These are phyloP conservation scores for Neurospora tetrasperma DNA, from an alignment of 495 filamentous ascomycete species.

Conservation along the genomic window DNA sequence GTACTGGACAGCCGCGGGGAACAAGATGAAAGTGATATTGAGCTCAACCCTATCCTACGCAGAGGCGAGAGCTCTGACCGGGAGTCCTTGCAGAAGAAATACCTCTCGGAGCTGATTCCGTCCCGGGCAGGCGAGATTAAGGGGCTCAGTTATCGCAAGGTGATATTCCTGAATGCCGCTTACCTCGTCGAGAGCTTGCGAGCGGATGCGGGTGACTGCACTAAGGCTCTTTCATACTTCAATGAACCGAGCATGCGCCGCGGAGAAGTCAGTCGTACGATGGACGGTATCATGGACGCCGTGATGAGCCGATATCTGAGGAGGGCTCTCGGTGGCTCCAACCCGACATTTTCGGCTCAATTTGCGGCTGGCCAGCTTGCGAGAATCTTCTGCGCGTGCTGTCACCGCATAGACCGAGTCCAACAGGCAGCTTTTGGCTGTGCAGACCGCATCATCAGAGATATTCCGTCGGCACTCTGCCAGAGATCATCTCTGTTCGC, in stretches of 20 bases:
- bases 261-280: slow-evolving; percentile 70
- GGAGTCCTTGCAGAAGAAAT: slow-evolving; percentile 67
- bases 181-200: slow-evolving; percentile 77
- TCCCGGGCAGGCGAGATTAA: slow-evolving; percentile 65
- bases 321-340: slow-evolving; percentile 56
- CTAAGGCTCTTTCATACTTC: slow-evolving; percentile 80
- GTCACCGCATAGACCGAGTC: slow-evolving; percentile 81
- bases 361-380: slow-evolving; percentile 83
- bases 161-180: slow-evolving; percentile 83
- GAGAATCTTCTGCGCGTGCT: slow-evolving; percentile 73
- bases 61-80: slow-evolving; percentile 70
- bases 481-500: slow-evolving; percentile 84
- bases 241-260: slow-evolving; percentile 75
- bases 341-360: slow-evolving; percentile 68
- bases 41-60: slow-evolving; percentile 83
- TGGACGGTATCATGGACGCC: slow-evolving; percentile 69
- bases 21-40: slow-evolving; percentile 86
- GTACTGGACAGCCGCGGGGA: slow-evolving; percentile 77
- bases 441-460: slow-evolving; percentile 71
- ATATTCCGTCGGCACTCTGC: slow-evolving; percentile 83
- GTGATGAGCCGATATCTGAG: slow-evolving; percentile 65
- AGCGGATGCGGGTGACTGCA: slow-evolving; percentile 74
- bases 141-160: slow-evolving; percentile 70
- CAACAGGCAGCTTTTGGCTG: slow-evolving; percentile 73
- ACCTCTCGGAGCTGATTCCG: slow-evolving; percentile 61